These are phyloP conservation scores for Trichomonas vaginalis DNA, from an alignment of 208 protist genomes.

Conservation along the genomic window DNA sequence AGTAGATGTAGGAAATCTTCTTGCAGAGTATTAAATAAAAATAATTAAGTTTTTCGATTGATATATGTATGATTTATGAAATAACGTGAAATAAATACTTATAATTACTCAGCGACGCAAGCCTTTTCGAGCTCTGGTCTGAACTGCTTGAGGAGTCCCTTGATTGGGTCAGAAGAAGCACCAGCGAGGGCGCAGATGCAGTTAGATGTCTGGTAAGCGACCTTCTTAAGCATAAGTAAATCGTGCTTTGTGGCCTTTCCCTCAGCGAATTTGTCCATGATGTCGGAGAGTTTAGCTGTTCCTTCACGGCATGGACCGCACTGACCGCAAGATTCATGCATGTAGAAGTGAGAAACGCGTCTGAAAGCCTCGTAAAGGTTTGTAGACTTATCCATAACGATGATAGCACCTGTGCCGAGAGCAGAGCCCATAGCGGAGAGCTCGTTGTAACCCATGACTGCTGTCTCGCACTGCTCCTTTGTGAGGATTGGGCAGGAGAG, in stretches of 20 bases:
- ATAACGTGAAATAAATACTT: background rate
- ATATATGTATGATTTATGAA: background rate
- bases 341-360: conserved; percentile 67
- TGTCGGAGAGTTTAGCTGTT: conserved; percentile 73
- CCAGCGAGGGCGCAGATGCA: conserved; percentile 1
- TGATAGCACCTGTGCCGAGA: conserved; percentile 89
- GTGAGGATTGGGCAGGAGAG: conserved; percentile 82
- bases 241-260: conserved; percentile 83
- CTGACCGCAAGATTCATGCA: conserved; percentile 84
- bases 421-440: conserved; percentile 68
- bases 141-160: background rate
- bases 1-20: no score
- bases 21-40: no score
- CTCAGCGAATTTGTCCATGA: conserved; percentile 81
- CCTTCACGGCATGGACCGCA: conserved; percentile 94
- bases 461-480: conserved; percentile 69
- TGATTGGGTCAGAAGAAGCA: conserved; percentile 1
- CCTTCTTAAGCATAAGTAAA: conserved; percentile 70
- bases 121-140: background rate
- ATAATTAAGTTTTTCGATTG: no score
- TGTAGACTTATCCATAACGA: conserved; percentile 78
- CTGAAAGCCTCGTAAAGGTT: conserved; percentile 65
- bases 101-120: background rate
- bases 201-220: background rate
- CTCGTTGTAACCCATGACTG: conserved; percentile 94